Conservation (phyloP, 23 red algal species). For the Gracilaria gracilis region DNA sequence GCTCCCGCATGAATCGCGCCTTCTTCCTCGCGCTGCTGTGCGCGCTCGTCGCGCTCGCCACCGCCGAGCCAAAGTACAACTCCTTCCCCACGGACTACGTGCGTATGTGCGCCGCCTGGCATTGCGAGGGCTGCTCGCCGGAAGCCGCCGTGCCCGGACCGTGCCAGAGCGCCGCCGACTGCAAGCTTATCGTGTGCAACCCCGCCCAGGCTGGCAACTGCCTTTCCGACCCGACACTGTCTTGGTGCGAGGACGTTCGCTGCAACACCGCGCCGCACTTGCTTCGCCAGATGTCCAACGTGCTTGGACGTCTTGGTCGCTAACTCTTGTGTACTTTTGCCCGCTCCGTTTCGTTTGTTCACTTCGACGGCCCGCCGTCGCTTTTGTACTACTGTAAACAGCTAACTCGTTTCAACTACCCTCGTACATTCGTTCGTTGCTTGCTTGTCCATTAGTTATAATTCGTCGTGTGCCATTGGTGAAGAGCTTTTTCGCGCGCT, state of each 20-base stretch:
- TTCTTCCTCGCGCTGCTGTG: not conserved
- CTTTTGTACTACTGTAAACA: not conserved
- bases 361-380: not conserved
- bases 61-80: slow-evolving; percentile 14
- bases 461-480: slow-evolving; percentile 2
- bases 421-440: too few relatives aligned
- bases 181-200: slow-evolving; percentile 27
- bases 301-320: not conserved
- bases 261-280: slow-evolving; percentile 13
- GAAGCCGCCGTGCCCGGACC: slow-evolving; percentile 40
- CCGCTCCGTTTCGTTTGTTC: not conserved
- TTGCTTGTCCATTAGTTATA: not conserved
- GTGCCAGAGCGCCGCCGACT: slow-evolving; percentile 22
- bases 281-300: not conserved
- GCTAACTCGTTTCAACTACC: slow-evolving; percentile 10
- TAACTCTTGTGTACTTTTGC: not conserved
- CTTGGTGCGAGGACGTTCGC: slow-evolving; percentile 21
- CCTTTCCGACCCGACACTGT: not conserved
- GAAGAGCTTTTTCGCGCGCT: not conserved
- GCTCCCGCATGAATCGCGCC: not conserved
- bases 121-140: slow-evolving; percentile 35
- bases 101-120: slow-evolving; percentile 51
- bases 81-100: slow-evolving; percentile 42
- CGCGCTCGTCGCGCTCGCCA: slow-evolving; percentile 4
- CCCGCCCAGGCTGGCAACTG: slow-evolving; percentile 3